Evolutionary conservation across 805 yeast species (phyloP), one percentile per base, ranked within the genome.

Genomic region (Candida berthetii): DNA sequence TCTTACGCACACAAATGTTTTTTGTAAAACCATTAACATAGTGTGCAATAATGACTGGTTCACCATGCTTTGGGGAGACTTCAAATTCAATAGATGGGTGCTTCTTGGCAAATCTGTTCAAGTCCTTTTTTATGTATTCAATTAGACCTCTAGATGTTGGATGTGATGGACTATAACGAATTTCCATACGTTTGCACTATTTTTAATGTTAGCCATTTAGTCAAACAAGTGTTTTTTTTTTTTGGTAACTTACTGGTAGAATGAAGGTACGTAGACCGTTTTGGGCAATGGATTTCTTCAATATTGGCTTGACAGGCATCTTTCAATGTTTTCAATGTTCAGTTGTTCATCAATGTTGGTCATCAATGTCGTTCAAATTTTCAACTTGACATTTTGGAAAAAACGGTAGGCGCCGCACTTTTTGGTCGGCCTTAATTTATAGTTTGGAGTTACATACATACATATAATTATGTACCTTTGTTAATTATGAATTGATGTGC

Each of bases 161-260:
- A 35, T 97, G 98, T 82, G 95, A 84, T 71, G 93, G 89, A 68
- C 96, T 89, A 66, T 82, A 93, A 46, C 85, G 83, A 36, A 93
- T 61, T 1, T 82, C 73, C 40, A 93, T 73, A 55, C 76, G 78
- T 52, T 76, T 78, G 67, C 98, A 89, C 45, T 70, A 15, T 24
- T 17, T 6, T 8, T 24, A n/a, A 18, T 9, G 24, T 8, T 14
- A 35, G 6, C 11, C 10, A 7, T 11, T 16, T 10, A 11, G 37
- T 22, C 13, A n/a, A 9, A 4, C 24, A 18, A 11, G 4, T 10
- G 7, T 22, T 7, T 20, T 27, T 4, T 31, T 16, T 5, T 17
- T 16, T 31, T 31, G 17, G 11, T 4, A 31, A 44, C 58, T 15
- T 48, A 57, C 61, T 32, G 90, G 88, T 19, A 70, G 66, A 7